Evolutionary conservation across 2,329 filamentous ascomycete genomes (phyloP).

Genomic region (Cercospora sojina): DNA sequence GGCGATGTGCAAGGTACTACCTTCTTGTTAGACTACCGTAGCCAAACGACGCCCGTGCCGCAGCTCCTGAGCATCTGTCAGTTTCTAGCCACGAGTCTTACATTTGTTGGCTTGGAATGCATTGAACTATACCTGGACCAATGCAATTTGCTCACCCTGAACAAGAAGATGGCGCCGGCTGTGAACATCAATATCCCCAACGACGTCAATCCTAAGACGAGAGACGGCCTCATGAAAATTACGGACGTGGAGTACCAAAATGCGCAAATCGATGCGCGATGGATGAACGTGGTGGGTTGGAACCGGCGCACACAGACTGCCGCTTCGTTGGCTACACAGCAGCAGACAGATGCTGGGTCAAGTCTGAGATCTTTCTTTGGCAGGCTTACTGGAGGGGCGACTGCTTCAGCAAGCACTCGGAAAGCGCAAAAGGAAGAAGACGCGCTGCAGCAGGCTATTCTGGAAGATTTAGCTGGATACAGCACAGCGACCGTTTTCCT

Average conservation of each 20-base stretch:
- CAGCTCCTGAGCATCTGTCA: constrained; percentile 83
- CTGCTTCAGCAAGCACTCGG: constrained; percentile 50
- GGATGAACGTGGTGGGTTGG: constrained; percentile 86
- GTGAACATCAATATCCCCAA: constrained; percentile 69
- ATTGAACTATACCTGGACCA: constrained; percentile 92
- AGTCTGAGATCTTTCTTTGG: constrained; percentile 74
- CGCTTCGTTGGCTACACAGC: constrained; percentile 20
- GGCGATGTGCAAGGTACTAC: constrained; percentile 63
- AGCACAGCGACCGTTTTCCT: constrained; percentile 83
- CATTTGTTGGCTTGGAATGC: constrained; percentile 83
- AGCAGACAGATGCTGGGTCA: constrained; percentile 41
- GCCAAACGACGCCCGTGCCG: constrained; percentile 80
- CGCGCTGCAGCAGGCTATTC: constrained; percentile 59
- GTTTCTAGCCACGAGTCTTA: constrained; percentile 91
- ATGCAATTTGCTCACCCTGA: constrained; percentile 73
- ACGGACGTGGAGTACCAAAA: constrained; percentile 77
- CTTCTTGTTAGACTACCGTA: constrained; percentile 94
- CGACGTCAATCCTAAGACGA: constrained; percentile 77
- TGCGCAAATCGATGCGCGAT: constrained; percentile 86
- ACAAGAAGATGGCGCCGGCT: constrained; percentile 82
- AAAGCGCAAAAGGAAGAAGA: constrained; percentile 64
- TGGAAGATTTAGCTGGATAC: constrained; percentile 68
- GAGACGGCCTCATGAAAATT: constrained; percentile 86
- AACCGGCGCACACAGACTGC: constrained; percentile 50
- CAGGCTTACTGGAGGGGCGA: constrained; percentile 50